phyloP scores from a whole-genome alignment of 768 basidiomycete species.

The Wakefieldia striispora region DNA sequence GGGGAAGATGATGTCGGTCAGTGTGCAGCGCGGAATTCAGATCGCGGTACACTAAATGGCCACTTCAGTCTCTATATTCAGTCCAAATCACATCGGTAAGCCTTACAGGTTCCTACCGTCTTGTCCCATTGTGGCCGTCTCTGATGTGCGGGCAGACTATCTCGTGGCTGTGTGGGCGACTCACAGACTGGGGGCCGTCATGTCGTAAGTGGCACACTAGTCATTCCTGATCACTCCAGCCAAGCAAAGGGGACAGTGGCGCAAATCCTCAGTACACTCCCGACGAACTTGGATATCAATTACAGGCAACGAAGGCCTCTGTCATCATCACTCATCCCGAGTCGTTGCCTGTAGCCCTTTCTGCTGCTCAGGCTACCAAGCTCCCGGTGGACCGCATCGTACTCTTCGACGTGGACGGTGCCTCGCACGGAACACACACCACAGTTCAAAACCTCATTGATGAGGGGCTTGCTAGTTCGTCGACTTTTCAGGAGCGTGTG shows the following conservation, averaged over 20 bases:
- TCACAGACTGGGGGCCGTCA: slow-evolving; percentile 54
- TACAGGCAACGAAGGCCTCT: slow-evolving; percentile 45
- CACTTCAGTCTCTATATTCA: slow-evolving; percentile 55
- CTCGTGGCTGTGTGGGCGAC: slow-evolving; percentile 54
- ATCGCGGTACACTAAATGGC: slow-evolving; percentile 4
- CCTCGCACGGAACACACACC: slow-evolving; percentile 13
- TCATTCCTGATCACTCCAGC: not conserved
- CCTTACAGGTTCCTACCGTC: not conserved
- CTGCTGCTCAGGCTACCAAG: slow-evolving; percentile 42
- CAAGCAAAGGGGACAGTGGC: slow-evolving; percentile 37
- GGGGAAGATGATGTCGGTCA: slow-evolving; percentile 40
- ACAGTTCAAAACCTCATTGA: slow-evolving; percentile 49
- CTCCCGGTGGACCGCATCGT: slow-evolving; percentile 46
- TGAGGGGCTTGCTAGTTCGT: slow-evolving; percentile 41
- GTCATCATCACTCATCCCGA: slow-evolving; percentile 49
- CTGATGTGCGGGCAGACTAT: slow-evolving; percentile 40
- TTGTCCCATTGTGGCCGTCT: not conserved
- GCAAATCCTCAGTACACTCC: slow-evolving; percentile 60
- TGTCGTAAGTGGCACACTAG: slow-evolving; percentile 46
- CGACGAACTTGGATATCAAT: slow-evolving; percentile 59
- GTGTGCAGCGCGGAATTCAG: slow-evolving; percentile 12
- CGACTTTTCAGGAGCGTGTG: slow-evolving; percentile 47
- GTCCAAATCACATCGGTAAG: slow-evolving; percentile 65
- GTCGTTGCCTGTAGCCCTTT: slow-evolving; percentile 40
- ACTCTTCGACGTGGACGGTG: slow-evolving; percentile 33